A percentile compares a stretch with the other conserved stretches of the same genome.
Evolutionary conservation across 164 flowering plant species (phyloP).

Genomic region (Aristolochia californica): DNA sequence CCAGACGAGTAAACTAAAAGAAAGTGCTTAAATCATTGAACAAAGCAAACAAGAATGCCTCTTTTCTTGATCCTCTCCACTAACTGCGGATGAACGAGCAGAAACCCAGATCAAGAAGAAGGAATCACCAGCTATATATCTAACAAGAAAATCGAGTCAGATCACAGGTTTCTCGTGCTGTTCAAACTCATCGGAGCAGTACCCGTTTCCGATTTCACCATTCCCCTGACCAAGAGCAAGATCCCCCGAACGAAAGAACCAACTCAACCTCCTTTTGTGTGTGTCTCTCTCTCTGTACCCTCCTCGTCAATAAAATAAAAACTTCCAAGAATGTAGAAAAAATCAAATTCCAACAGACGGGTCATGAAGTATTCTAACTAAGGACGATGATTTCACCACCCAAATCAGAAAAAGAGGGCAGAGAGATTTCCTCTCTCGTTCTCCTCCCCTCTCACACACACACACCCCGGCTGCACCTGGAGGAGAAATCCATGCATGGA

Average conservation of each 20-base stretch:
- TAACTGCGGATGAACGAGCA: neutral
- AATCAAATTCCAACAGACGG: constrained; percentile 4
- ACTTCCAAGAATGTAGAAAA: neutral
- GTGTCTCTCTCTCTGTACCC: neutral
- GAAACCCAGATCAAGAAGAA: neutral
- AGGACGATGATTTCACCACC: neutral
- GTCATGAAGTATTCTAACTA: neutral
- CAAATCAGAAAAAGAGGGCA: neutral
- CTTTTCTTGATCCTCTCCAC: neutral
- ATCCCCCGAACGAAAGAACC: neutral
- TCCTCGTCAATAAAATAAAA: neutral
- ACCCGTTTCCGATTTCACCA: neutral
- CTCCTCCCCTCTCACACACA: neutral
- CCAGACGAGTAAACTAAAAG: constrained; percentile 8
- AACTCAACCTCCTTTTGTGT: neutral
- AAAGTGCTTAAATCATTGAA: constrained; percentile 3
- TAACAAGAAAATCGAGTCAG: neutral
- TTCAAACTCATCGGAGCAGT: neutral
- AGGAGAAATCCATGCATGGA: constrained; percentile 90
- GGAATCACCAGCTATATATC: neutral
- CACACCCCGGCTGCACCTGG: constrained; percentile 16
- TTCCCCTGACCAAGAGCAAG: neutral
- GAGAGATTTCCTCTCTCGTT: constrained; percentile 7
- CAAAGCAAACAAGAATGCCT: neutral
- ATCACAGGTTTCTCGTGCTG: constrained; percentile 1